Conservation (phyloP, 2,329 filamentous ascomycete species). For the Venturia asperata region DNA sequence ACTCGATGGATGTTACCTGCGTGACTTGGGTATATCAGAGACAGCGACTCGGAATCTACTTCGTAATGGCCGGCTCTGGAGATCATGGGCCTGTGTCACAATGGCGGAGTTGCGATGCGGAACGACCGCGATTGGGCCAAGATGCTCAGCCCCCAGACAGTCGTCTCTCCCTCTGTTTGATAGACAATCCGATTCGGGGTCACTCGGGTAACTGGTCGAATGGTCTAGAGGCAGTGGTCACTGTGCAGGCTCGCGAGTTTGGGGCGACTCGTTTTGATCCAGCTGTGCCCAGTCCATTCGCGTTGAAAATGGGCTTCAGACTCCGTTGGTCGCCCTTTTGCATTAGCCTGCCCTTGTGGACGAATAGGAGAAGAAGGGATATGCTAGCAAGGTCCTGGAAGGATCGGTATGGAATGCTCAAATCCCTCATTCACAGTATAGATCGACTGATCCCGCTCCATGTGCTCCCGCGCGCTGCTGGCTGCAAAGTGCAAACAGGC, state of each 20-base stretch:
- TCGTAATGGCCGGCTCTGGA: neutral
- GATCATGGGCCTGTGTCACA: slow-evolving; percentile 12
- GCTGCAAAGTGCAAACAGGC: slow-evolving; percentile 4
- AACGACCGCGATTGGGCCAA: neutral
- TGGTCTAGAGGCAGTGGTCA: neutral
- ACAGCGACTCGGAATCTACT: neutral
- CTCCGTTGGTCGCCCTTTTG: slow-evolving; percentile 3
- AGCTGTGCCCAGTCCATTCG: neutral
- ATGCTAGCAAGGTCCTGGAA: neutral
- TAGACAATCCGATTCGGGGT: neutral
- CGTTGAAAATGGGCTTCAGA: neutral
- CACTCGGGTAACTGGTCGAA: neutral
- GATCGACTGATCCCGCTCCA: slow-evolving; percentile 6
- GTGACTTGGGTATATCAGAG: slow-evolving; percentile 9
- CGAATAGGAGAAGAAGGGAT: slow-evolving; percentile 6
- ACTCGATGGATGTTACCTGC: slow-evolving; percentile 5
- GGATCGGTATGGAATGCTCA: neutral
- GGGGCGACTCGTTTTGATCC: neutral
- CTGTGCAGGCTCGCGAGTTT: neutral
- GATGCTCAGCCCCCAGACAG: slow-evolving; percentile 3
- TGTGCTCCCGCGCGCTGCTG: neutral
- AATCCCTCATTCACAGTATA: neutral
- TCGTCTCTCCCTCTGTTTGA: neutral
- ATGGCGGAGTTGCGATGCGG: neutral
- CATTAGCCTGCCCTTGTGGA: neutral